Evolutionary conservation across 1,139 yeast genomes (phyloP), one percentile per base, ranked within the genome.

Genomic region (Debaryomyces udenii): DNA sequence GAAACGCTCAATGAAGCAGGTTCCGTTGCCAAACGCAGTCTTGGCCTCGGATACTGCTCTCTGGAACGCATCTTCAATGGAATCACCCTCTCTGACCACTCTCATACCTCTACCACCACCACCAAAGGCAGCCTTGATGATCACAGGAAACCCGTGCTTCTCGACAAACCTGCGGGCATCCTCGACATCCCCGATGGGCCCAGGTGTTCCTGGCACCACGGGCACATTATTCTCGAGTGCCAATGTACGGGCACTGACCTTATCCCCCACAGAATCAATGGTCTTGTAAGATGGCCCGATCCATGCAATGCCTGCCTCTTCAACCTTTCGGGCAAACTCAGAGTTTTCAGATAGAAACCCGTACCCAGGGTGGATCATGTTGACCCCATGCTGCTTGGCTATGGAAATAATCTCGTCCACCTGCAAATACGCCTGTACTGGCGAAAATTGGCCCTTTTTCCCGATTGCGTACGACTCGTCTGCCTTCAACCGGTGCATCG

Each of bases 31-130:
- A 56, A 93, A 93, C 10, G 99, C 85, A 34, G 96, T 79, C 61
- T 83, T 78, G 44, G 99, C 99, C 73, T 94, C 99, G 29, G 96
- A 86, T 31, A 87, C 82, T 33, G 99, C 99, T 69, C 99, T 84
- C 58, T 77, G 74, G 72, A 93, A 93, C 28, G 98, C 98, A 64
- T 93, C 98, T 39, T 66, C 83, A 48, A 93, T 82, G 61, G 85
- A 90, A 53, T 93, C 99, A 55, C 97, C 98, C 66, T 93, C 97
- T 61, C 95, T 79, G 38, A 94, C 99, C 40, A 93, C 98, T 73
- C 99, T 84, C 99, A 93, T 93, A 76, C 99, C 99, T 70, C 99
- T 84, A 61, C 99, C 99, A 76, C 99, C 99, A 71, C 99, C 99
- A 66, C 99, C 99, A 62, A 87, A 93, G 34, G 99, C 99, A 33